These are phyloP conservation scores for Pleurotus platypus DNA, from an alignment of 768 basidiomycete genomes.

Conservation along the genomic window DNA sequence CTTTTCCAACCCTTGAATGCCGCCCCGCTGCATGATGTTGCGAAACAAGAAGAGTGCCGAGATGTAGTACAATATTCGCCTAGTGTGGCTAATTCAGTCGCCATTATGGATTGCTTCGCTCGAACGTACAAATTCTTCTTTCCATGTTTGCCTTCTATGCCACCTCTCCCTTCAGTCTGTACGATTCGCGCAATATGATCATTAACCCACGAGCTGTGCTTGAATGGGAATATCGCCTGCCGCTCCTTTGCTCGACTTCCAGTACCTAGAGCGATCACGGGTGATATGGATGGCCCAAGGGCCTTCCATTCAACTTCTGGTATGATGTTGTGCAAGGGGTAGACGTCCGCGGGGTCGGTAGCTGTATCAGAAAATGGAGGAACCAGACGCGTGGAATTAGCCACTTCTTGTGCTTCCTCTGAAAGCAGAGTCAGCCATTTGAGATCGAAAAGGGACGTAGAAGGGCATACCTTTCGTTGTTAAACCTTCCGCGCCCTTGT, in stretches of 20 bases:
- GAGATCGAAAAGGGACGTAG: background rate
- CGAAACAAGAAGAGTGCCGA: slow-evolving; percentile 78
- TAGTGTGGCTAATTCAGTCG: slow-evolving; percentile 20
- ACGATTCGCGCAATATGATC: slow-evolving; percentile 43
- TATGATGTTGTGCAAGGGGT: slow-evolving; percentile 72
- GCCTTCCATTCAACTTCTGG: slow-evolving; percentile 79
- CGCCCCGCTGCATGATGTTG: slow-evolving; percentile 29
- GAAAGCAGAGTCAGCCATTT: slow-evolving; percentile 7
- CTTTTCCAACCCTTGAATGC: slow-evolving; percentile 34
- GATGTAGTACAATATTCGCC: slow-evolving; percentile 78
- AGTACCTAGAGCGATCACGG: slow-evolving; percentile 42
- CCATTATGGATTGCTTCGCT: slow-evolving; percentile 1
- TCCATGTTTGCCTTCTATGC: slow-evolving; percentile 47
- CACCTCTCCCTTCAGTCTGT: slow-evolving; percentile 31
- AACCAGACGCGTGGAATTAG: slow-evolving; percentile 67
- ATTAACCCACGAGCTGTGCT: slow-evolving; percentile 68
- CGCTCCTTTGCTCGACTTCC: slow-evolving; percentile 47
- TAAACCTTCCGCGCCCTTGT: slow-evolving; percentile 63
- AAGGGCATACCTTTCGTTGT: slow-evolving; percentile 60
- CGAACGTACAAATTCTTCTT: slow-evolving; percentile 57
- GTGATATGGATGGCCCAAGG: slow-evolving; percentile 41
- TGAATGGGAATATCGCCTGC: slow-evolving; percentile 54
- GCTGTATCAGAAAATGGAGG: slow-evolving; percentile 73
- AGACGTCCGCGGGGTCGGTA: slow-evolving; percentile 65
- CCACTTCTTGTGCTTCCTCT: slow-evolving; percentile 67